A percentile compares a stretch with the other conserved stretches of the same genome.
Evolutionary conservation across 225 moss, liverwort and hornwort species (phyloP).

Genomic region (Pleurozium schreberi): DNA sequence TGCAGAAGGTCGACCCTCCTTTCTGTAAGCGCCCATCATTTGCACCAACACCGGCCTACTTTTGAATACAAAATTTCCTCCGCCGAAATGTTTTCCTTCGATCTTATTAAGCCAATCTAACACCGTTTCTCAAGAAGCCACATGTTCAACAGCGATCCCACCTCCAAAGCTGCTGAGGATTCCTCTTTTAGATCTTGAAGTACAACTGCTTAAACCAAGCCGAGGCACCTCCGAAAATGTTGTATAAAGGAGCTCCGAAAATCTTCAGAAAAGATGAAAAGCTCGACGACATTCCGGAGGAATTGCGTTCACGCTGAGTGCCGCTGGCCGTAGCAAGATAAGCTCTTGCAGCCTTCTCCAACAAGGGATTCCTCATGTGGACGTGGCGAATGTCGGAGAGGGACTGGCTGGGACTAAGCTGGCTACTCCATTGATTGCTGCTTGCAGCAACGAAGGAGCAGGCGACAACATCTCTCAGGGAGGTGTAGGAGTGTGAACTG

Average conservation of each 20-base stretch:
- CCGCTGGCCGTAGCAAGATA: slow-evolving; percentile 28
- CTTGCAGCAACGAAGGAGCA: slow-evolving; percentile 4
- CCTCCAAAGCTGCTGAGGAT: background rate
- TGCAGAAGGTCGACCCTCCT: slow-evolving; percentile 17
- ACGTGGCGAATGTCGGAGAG: slow-evolving; percentile 20
- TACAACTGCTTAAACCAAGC: slow-evolving; percentile 34
- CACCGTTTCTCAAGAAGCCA: background rate
- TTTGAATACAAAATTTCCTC: slow-evolving; percentile 2
- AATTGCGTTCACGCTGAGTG: background rate
- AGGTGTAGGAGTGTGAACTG: slow-evolving; percentile 29
- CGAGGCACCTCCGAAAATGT: slow-evolving; percentile 21
- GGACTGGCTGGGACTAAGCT: slow-evolving; percentile 3
- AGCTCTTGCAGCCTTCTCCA: slow-evolving; percentile 35
- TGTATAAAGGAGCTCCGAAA: slow-evolving; percentile 9
- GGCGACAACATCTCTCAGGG: slow-evolving; percentile 33
- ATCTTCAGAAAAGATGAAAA: slow-evolving; percentile 28
- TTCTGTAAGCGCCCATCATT: slow-evolving; percentile 19
- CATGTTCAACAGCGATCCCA: background rate
- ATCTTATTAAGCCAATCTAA: background rate
- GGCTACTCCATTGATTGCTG: slow-evolving; percentile 6
- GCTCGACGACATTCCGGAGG: background rate
- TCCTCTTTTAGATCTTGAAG: slow-evolving; percentile 9
- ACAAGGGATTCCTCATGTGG: slow-evolving; percentile 32
- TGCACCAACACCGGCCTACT: slow-evolving; percentile 1
- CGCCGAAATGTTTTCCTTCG: background rate